Percentiles rank a stretch among this genome's conserved stretches.
Evolutionary conservation across 805 yeast genomes (phyloP).

Genomic region (Starmerella davenportii): DNA sequence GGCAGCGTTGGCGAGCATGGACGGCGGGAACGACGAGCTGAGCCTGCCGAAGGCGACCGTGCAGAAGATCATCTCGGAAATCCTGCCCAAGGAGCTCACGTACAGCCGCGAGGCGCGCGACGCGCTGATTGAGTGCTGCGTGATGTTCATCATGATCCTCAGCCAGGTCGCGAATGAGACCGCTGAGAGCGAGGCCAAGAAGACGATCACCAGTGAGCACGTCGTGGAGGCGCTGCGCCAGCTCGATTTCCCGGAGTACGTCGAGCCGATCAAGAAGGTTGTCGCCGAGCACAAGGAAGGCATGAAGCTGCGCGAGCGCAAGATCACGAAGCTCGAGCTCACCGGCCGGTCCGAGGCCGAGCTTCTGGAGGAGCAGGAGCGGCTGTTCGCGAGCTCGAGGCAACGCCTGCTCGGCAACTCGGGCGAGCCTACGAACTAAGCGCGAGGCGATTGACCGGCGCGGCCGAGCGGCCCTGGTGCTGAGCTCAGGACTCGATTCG

Average conservation of each 20-base stretch:
- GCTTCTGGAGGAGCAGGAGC: slow-evolving; percentile 78
- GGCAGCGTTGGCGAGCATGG: slow-evolving; percentile 3
- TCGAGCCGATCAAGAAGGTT: slow-evolving; percentile 63
- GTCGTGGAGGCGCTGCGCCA: slow-evolving; percentile 77
- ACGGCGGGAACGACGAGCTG: slow-evolving; percentile 20
- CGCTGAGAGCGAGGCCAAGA: slow-evolving; percentile 89
- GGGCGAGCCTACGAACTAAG: slow-evolving; percentile 1
- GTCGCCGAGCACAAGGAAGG: slow-evolving; percentile 75
- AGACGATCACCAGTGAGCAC: slow-evolving; percentile 92
- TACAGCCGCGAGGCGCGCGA: slow-evolving; percentile 89
- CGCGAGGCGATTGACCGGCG: no score
- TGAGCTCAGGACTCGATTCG: no score
- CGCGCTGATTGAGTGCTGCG: slow-evolving; percentile 87
- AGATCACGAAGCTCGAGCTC: slow-evolving; percentile 81
- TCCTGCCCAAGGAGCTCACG: slow-evolving; percentile 70
- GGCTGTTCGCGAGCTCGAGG: slow-evolving; percentile 39
- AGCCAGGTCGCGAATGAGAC: slow-evolving; percentile 89
- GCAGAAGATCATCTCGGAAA: slow-evolving; percentile 81
- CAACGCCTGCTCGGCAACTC: slow-evolving; percentile 15
- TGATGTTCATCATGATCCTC: slow-evolving; percentile 85
- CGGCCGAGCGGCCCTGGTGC: no score
- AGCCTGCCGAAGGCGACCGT: slow-evolving; percentile 56
- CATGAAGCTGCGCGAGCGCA: slow-evolving; percentile 69
- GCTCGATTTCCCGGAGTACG: slow-evolving; percentile 69
- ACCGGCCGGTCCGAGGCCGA: slow-evolving; percentile 89